A percentile compares a stretch with the other conserved stretches of the same genome.
These are phyloP conservation scores for Sordaria brevicollis DNA, from an alignment of 495 filamentous ascomycete species.

Conservation along the genomic window DNA sequence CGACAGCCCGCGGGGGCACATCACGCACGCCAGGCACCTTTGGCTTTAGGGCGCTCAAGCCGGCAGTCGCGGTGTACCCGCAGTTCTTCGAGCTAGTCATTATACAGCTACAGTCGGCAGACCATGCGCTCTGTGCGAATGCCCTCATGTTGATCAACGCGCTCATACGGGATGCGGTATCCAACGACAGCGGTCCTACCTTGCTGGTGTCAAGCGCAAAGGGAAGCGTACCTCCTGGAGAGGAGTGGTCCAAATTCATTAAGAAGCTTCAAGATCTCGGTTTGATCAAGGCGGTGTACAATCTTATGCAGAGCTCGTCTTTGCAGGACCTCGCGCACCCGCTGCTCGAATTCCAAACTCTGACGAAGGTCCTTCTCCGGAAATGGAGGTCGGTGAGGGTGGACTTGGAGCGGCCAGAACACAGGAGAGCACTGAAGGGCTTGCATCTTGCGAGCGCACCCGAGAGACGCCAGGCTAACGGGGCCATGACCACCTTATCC, in stretches of 20 bases:
- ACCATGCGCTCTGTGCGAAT: conserved; percentile 94
- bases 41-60: conserved; percentile 84
- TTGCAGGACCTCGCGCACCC: conserved; percentile 92
- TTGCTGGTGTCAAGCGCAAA: conserved; percentile 24
- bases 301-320: conserved; percentile 85
- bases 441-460: conserved; percentile 76
- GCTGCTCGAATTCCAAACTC: conserved; percentile 83
- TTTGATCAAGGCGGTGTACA: conserved; percentile 81
- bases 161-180: conserved; percentile 84
- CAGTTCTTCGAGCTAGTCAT: conserved; percentile 94
- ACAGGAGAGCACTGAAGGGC: conserved; percentile 75
- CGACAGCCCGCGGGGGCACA: conserved; percentile 23
- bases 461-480: conserved; percentile 35
- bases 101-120: conserved; percentile 75
- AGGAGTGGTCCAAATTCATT: conserved; percentile 94
- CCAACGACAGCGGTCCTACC: conserved; percentile 45
- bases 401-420: conserved; percentile 78
- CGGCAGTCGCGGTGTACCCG: conserved; percentile 80
- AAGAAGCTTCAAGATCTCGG: conserved; percentile 87
- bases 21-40: conserved; percentile 44
- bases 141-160: conserved; percentile 91
- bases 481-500: conserved; percentile 7
- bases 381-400: conserved; percentile 85
- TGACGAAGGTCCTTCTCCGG: conserved; percentile 80
- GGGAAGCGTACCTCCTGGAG: conserved; percentile 29